phyloP scores from a whole-genome alignment of 2,329 filamentous ascomycete genomes.

The Calonectria crousiana region DNA sequence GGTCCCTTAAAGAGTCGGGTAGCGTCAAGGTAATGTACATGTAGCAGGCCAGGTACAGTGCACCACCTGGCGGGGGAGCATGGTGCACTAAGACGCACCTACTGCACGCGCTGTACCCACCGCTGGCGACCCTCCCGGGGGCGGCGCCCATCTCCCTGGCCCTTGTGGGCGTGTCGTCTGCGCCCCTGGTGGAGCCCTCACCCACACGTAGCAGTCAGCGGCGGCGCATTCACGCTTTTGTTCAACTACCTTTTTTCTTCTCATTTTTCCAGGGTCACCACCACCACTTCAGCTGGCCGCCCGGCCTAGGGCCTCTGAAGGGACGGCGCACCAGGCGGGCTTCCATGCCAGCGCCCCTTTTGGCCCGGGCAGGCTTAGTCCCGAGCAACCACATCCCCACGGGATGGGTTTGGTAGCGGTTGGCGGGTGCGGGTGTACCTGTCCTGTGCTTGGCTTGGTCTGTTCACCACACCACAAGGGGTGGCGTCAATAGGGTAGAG shows the following conservation, averaged over 20 bases:
- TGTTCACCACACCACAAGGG: conserved; percentile 7
- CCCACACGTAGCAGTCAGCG: conserved; percentile 12
- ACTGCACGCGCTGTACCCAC: conserved; percentile 13
- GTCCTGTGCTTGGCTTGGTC: conserved; percentile 4
- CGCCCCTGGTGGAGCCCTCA: not conserved
- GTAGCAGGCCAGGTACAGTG: conserved; percentile 14
- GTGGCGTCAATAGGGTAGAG: conserved; percentile 1
- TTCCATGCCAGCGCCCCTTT: conserved; percentile 8
- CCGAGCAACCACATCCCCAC: conserved; percentile 3
- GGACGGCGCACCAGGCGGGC: conserved; percentile 1
- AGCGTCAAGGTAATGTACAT: conserved; percentile 4
- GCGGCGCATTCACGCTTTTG: not conserved
- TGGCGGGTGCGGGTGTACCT: conserved; percentile 2
- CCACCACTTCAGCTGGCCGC: not conserved
- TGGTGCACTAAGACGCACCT: conserved; percentile 4
- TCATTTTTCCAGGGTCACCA: not conserved
- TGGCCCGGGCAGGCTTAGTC: not conserved
- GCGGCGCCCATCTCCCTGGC: conserved; percentile 11
- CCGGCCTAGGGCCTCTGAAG: not conserved
- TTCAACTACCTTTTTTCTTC: not conserved
- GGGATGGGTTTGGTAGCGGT: not conserved
- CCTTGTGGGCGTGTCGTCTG: conserved; percentile 16
- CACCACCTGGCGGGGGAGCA: conserved; percentile 9
- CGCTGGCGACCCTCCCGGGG: conserved; percentile 4
- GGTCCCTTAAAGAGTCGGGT: conserved; percentile 18